Evolutionary conservation across 768 basidiomycete genomes (phyloP), one percentile per base, ranked within the genome.

Genomic region (Lactifluus pinguis): DNA sequence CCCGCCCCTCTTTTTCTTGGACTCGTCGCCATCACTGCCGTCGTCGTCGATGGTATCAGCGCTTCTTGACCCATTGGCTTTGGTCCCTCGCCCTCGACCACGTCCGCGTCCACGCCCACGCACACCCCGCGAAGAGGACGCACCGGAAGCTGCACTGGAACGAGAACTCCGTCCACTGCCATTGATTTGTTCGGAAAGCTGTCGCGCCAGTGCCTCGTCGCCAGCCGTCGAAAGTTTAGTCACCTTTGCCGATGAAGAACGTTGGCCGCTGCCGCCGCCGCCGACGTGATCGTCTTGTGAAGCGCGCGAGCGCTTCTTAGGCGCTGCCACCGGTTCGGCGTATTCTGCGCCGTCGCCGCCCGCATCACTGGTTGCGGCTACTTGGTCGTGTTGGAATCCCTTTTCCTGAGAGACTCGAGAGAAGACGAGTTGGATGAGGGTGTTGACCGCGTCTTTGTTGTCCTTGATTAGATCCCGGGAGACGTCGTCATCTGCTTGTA

Each of bases 361-460:
- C 42, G 47, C 60, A 34, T 53, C 64, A 34, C 57, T 25, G 25
- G 25, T 25, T 1, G 25, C 25, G 25, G 25, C 65, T 19, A 67
- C 67, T 36, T 58, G 60, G 56, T 70, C 67, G 5, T 60, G 57
- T 47, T 67, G 64, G 42, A 62, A 52, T 29, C 66, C 57, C 15
- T 48, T 59, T 44, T 65, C 68, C 48, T 65, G 64, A 53, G 75
- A 84, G 61, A 91, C 79, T 54, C 72, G 71, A 69, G 83, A 82
- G 69, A 84, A 92, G 53, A 90, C 80, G 65, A 68, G 75, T 47
- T 79, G 72, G 69, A 95, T 94, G 57, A 89, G 70, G 9, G 71
- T 71, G 72, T 95, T 86, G 58, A 95, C 80, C 21, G 80, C 83
- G 17, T 74, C 71, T 68, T 86, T 89, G 73, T 87, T 74, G 65